Conservation (phyloP, 495 filamentous ascomycete genomes). For the Penicillium alfredii region DNA sequence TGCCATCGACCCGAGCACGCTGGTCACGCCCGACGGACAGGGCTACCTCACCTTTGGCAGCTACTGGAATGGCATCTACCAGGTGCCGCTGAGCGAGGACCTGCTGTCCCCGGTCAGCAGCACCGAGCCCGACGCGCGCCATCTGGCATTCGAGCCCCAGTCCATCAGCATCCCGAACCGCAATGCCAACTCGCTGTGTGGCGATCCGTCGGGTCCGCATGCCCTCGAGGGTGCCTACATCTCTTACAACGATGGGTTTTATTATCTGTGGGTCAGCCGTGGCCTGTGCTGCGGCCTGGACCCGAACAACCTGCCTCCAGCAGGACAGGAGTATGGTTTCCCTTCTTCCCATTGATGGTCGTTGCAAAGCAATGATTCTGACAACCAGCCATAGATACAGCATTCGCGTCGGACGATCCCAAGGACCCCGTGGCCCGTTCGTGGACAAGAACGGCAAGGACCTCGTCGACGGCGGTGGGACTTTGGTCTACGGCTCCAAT, state of each 20-base stretch:
- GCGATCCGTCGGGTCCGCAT: constrained; percentile 33
- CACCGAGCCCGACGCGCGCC: constrained; percentile 23
- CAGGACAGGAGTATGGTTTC: constrained; percentile 55
- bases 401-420: constrained; percentile 40
- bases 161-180: constrained; percentile 16
- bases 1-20: constrained; percentile 64
- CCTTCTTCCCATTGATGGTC: no score
- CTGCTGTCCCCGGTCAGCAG: constrained; percentile 28
- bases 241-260: constrained; percentile 51
- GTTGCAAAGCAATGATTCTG: neutral
- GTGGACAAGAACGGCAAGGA: constrained; percentile 33
- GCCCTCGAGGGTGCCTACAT: constrained; percentile 47
- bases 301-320: constrained; percentile 35
- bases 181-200: constrained; percentile 26
- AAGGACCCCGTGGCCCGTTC: constrained; percentile 33
- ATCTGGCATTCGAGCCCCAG: constrained; percentile 31
- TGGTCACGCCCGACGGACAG: constrained; percentile 38
- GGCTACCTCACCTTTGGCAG: constrained; percentile 61
- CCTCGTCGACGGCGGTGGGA: constrained; percentile 38
- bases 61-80: constrained; percentile 69
- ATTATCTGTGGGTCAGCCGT: constrained; percentile 67
- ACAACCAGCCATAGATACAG: constrained; percentile 29
- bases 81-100: constrained; percentile 48
- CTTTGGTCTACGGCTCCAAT: constrained; percentile 42
- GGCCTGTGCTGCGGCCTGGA: constrained; percentile 64